A percentile compares a stretch with the other conserved stretches of the same genome.
phyloP scores from a whole-genome alignment of 2,329 filamentous ascomycete species.

The Aspergillus spinulosporus region DNA sequence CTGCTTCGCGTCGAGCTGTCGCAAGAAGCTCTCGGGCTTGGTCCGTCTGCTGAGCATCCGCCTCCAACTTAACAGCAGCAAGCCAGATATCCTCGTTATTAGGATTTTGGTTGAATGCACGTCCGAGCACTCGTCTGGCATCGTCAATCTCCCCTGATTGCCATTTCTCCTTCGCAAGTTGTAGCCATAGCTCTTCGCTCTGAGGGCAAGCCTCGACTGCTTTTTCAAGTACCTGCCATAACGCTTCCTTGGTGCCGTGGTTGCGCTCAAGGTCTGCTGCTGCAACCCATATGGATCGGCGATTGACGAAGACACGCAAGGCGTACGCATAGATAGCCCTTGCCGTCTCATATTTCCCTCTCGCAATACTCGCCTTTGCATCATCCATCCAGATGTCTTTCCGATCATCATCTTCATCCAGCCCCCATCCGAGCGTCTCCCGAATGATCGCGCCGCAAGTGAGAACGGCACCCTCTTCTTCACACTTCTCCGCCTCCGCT shows the following conservation, averaged over 20 bases:
- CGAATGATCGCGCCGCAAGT: conserved; percentile 89
- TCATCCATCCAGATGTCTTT: conserved; percentile 97
- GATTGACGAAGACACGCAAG: conserved; percentile 83
- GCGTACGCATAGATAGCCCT: conserved; percentile 92
- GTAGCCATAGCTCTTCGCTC: conserved; percentile 90
- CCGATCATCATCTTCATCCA: conserved; percentile 95
- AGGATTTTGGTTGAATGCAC: conserved; percentile 90
- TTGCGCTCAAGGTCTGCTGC: conserved; percentile 88
- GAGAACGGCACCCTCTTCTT: conserved; percentile 81
- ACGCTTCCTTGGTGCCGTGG: conserved; percentile 77
- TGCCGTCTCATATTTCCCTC: conserved; percentile 85
- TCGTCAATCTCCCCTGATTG: conserved; percentile 83
- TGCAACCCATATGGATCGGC: conserved; percentile 83
- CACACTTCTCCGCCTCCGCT: conserved; percentile 87
- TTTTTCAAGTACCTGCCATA: conserved; percentile 86
- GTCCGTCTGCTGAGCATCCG: conserved; percentile 79
- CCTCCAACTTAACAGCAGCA: conserved; percentile 92
- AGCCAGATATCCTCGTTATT: conserved; percentile 99
- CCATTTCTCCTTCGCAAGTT: conserved; percentile 94
- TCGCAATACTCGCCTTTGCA: conserved; percentile 74
- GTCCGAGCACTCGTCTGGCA: conserved; percentile 78
- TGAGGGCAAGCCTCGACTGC: conserved; percentile 91
- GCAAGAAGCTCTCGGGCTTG: conserved; percentile 79
- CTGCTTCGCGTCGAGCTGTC: conserved; percentile 81
- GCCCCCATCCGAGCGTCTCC: conserved; percentile 86